phyloP scores from a whole-genome alignment of 768 basidiomycete species.

The Steccherinum ochraceum region DNA sequence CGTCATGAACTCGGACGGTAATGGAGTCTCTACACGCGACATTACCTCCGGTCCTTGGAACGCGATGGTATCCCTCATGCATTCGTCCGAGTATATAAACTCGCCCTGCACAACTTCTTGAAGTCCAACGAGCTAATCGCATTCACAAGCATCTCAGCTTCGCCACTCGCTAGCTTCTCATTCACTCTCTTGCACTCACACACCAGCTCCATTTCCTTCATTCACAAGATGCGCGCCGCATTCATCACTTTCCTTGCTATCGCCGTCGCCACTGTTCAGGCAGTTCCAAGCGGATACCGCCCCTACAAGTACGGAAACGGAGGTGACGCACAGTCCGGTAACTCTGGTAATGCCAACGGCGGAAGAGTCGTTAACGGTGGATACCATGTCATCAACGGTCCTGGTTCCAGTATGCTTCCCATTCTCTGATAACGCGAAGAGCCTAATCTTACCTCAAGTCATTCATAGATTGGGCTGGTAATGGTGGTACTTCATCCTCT shows the following conservation, averaged over 20 bases:
- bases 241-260: background rate
- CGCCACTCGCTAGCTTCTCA: background rate
- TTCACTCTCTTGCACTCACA: background rate
- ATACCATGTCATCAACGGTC: background rate
- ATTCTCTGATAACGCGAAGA: background rate
- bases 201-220: background rate
- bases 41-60: too few species aligned
- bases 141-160: too few species aligned
- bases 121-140: too few species aligned
- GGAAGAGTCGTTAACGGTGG: conserved; percentile 1
- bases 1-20: too few species aligned
- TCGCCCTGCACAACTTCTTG: too few species aligned
- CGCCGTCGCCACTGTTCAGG: too few species aligned
- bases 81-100: too few species aligned
- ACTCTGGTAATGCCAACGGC: conserved; percentile 5
- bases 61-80: too few species aligned
- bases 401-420: background rate
- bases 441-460: background rate
- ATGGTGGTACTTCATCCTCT: background rate
- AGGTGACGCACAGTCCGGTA: conserved; percentile 3
- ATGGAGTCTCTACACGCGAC: too few species aligned
- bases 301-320: too few species aligned
- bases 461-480: background rate
- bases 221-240: background rate
- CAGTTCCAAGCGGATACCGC: background rate